Conservation (phyloP, 805 yeast species). For the Metschnikowia santaceciliae region DNA sequence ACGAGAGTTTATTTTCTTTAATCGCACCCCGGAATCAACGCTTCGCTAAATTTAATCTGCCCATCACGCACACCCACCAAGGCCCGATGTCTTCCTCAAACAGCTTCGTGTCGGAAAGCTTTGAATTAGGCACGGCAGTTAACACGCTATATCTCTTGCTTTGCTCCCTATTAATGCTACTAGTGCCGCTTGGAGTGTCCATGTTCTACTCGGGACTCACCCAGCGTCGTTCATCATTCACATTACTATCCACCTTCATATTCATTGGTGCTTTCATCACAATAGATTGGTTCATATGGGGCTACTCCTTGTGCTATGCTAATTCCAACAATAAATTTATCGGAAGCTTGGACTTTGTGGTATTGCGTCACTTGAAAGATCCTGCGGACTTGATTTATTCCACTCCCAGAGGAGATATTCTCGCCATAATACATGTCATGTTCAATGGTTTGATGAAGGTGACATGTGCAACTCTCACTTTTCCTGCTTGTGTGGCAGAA, state of each 20-base stretch:
- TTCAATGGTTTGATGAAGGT: conserved; percentile 39
- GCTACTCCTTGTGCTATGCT: conserved; percentile 40
- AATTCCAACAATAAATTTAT: conserved; percentile 32
- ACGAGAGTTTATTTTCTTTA: not conserved
- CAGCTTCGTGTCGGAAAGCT: not conserved
- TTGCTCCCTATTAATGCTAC: conserved; percentile 31
- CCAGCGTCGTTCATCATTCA: conserved; percentile 39
- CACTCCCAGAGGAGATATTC: conserved; percentile 38
- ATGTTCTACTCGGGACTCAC: conserved; percentile 42
- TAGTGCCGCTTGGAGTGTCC: conserved; percentile 33
- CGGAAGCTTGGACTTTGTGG: conserved; percentile 31
- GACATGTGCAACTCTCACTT: conserved; percentile 37
- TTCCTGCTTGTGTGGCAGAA: conserved; percentile 43
- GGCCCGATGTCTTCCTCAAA: not conserved
- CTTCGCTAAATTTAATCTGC: not conserved
- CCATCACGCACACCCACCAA: not conserved
- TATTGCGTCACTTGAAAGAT: conserved; percentile 15
- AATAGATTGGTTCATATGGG: conserved; percentile 44
- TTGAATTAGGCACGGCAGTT: conserved; percentile 11
- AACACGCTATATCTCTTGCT: conserved; percentile 34
- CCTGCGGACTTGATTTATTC: conserved; percentile 17
- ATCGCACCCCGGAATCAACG: conserved; percentile 4
- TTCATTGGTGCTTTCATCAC: conserved; percentile 29
- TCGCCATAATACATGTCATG: conserved; percentile 33
- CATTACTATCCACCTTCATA: conserved; percentile 37